Evolutionary conservation across 208 protist species (phyloP).

Genomic region (Leishmania guyanensis): DNA sequence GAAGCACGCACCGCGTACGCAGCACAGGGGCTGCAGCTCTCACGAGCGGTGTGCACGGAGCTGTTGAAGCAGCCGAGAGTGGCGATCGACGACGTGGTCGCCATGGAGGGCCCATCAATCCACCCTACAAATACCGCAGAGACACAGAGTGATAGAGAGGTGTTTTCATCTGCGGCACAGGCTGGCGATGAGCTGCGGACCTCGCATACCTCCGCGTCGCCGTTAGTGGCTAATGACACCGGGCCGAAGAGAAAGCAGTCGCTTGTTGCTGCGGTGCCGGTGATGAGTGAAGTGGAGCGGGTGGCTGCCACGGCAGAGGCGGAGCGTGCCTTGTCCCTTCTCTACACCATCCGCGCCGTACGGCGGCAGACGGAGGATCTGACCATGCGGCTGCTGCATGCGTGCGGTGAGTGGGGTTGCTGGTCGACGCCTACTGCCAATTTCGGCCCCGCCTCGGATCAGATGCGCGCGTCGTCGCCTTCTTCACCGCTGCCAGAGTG

Average conservation of each 20-base stretch:
- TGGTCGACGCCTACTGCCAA: slow-evolving; percentile 20
- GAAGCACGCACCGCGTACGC: slow-evolving; percentile 6
- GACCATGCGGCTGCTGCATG: slow-evolving; percentile 48
- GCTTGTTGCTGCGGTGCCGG: not conserved
- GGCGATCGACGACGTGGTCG: not conserved
- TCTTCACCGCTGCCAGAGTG: not conserved
- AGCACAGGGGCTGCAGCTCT: slow-evolving; percentile 11
- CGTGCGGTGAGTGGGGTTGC: slow-evolving; percentile 55
- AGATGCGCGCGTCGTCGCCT: not conserved
- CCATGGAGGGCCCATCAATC: not conserved
- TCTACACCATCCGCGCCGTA: slow-evolving; percentile 45
- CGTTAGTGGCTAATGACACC: not conserved
- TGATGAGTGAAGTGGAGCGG: slow-evolving; percentile 1
- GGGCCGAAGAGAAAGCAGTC: not conserved
- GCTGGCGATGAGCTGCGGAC: not conserved
- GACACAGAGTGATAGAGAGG: not conserved
- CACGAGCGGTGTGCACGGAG: slow-evolving; percentile 17
- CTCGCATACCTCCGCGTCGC: not conserved
- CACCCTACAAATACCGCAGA: not conserved
- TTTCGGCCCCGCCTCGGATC: not conserved
- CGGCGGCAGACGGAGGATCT: slow-evolving; percentile 65
- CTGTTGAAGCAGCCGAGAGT: not conserved
- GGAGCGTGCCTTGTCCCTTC: slow-evolving; percentile 36
- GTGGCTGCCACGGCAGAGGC: slow-evolving; percentile 21
- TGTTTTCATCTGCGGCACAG: not conserved